A percentile compares a stretch with the other conserved stretches of the same genome.
phyloP scores from a whole-genome alignment of 768 basidiomycete species.

The Boletus rubropictus region DNA sequence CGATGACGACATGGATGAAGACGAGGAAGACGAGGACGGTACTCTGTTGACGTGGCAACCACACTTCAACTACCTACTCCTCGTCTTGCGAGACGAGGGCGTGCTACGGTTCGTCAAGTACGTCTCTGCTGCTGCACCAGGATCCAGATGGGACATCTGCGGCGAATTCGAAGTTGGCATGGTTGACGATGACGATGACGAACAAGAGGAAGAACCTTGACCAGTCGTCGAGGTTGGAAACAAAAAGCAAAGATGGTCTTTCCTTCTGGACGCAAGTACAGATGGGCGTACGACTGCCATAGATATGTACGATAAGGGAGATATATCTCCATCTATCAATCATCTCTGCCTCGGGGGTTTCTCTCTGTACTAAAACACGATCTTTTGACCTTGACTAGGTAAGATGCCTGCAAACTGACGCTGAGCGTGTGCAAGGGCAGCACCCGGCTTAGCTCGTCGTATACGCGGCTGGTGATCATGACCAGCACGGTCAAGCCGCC shows the following conservation, averaged over 20 bases:
- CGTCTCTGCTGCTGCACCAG: constrained; percentile 80
- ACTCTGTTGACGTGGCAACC: constrained; percentile 85
- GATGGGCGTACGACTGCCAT: not conserved
- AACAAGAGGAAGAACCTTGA: constrained; percentile 25
- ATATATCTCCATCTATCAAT: not conserved
- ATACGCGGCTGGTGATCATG: constrained; percentile 10
- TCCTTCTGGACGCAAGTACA: not conserved
- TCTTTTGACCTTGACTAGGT: constrained; percentile 65
- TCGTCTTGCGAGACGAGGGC: constrained; percentile 87
- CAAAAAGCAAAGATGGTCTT: not conserved
- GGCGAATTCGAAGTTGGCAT: constrained; percentile 90
- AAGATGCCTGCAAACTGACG: constrained; percentile 70
- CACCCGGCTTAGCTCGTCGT: constrained; percentile 66
- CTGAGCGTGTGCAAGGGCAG: constrained; percentile 70
- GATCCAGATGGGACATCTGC: constrained; percentile 90
- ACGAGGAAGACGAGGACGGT: constrained; percentile 53
- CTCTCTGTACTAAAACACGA: constrained; percentile 48
- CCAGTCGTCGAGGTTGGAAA: not conserved
- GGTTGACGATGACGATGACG: constrained; percentile 50
- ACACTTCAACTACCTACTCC: constrained; percentile 80
- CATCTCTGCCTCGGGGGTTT: not conserved
- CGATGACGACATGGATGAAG: constrained; percentile 15
- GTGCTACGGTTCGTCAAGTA: constrained; percentile 97
- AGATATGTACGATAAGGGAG: not conserved
- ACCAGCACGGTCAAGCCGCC: constrained; percentile 8